A percentile compares a stretch with the other conserved stretches of the same genome.
Evolutionary conservation across 2,329 filamentous ascomycete species (phyloP).

Genomic region (Fusarium nematophilum): DNA sequence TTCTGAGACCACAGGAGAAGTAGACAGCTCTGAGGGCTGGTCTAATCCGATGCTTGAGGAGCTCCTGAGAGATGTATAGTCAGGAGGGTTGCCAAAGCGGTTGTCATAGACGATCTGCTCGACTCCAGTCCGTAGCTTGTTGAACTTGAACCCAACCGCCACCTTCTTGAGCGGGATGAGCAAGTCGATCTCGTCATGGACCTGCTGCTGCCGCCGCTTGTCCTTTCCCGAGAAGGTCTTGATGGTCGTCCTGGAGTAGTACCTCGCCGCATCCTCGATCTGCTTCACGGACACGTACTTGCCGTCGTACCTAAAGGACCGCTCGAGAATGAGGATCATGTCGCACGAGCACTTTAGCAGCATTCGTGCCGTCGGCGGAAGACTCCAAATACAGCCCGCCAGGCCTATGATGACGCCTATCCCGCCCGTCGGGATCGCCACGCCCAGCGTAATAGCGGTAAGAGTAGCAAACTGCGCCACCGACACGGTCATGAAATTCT

Average conservation of each 20-base stretch:
- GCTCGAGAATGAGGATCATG: conserved; percentile 41
- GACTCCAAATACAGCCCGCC: conserved; percentile 30
- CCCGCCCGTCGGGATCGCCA: conserved; percentile 32
- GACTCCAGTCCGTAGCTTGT: conserved; percentile 30
- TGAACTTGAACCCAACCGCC: conserved; percentile 38
- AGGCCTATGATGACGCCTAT: conserved; percentile 35
- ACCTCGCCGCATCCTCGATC: conserved; percentile 41
- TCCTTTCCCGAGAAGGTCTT: conserved; percentile 36
- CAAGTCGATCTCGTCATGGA: conserved; percentile 41
- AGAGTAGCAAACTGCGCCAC: conserved; percentile 33
- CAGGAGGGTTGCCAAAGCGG: conserved; percentile 28
- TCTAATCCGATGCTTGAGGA: conserved; percentile 24
- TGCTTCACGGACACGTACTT: conserved; percentile 44
- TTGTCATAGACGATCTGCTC: conserved; percentile 39
- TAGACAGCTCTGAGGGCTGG: conserved; percentile 14
- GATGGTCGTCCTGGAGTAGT: conserved; percentile 35
- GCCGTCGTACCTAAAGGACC: conserved; percentile 39
- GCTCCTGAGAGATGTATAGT: conserved; percentile 26
- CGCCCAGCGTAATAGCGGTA: conserved; percentile 29
- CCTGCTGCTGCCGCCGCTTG: conserved; percentile 37
- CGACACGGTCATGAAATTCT: conserved; percentile 35
- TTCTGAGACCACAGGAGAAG: conserved; percentile 11
- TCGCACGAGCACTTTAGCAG: conserved; percentile 42
- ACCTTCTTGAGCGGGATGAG: conserved; percentile 40
- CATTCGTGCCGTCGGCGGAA: conserved; percentile 39